Conservation (phyloP, 495 filamentous ascomycete genomes). For the Hypoxylon fuscum region DNA sequence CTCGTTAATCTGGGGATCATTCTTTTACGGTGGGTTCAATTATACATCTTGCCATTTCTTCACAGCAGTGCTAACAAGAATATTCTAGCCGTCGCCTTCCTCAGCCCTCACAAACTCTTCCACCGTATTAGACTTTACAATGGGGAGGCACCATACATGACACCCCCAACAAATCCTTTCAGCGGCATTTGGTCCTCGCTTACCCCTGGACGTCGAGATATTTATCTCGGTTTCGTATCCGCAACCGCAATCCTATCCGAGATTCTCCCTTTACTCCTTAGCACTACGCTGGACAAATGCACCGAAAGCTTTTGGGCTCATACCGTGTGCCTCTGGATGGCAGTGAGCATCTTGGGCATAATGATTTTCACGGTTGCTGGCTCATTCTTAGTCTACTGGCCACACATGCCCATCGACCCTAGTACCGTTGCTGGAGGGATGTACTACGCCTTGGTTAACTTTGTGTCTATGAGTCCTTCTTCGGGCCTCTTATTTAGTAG, state of each 20-base stretch:
- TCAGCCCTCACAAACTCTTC: conserved; percentile 40
- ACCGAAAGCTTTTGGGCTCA: conserved; percentile 38
- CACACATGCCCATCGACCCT: conserved; percentile 46
- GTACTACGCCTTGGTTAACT: conserved; percentile 37
- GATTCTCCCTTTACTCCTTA: conserved; percentile 44
- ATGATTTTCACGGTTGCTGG: conserved; percentile 42
- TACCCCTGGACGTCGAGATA: conserved; percentile 29
- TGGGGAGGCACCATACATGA: conserved; percentile 29
- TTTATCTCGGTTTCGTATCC: conserved; percentile 40
- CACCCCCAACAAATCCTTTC: conserved; percentile 44
- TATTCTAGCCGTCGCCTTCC: conserved; percentile 37
- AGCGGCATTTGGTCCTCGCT: conserved; percentile 36
- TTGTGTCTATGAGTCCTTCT: conserved; percentile 22
- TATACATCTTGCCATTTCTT: neutral
- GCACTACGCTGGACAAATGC: conserved; percentile 42
- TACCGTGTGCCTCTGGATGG: conserved; percentile 38
- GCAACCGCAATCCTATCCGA: conserved; percentile 39
- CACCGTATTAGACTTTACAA: conserved; percentile 22
- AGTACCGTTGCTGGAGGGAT: conserved; percentile 45
- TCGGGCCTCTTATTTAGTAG: conserved; percentile 26
- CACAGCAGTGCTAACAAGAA: conserved; percentile 15
- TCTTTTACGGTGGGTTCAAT: conserved; percentile 41
- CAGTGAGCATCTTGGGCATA: conserved; percentile 34
- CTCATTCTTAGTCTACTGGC: conserved; percentile 45
- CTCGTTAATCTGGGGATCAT: conserved; percentile 46